Percentiles rank a stretch among this genome's conserved stretches.
These are phyloP conservation scores for Trichoderma virens DNA, from an alignment of 495 filamentous ascomycete species.

Conservation along the genomic window DNA sequence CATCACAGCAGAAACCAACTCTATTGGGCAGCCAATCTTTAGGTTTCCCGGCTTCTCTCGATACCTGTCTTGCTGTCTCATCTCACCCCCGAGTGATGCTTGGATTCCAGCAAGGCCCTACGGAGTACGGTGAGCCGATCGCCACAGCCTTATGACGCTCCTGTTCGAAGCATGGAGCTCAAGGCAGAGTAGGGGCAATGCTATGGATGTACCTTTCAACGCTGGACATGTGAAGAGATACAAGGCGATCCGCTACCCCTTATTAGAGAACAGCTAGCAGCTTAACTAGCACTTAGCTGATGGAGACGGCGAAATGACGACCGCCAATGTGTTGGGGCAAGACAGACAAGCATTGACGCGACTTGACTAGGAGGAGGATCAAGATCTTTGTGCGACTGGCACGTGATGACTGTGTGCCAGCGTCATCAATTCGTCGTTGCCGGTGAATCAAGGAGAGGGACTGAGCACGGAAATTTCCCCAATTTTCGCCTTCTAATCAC, in stretches of 20 bases:
- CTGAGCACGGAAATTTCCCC: background rate
- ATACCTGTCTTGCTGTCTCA: background rate
- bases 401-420: background rate
- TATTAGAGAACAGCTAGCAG: background rate
- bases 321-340: background rate
- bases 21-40: background rate
- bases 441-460: background rate
- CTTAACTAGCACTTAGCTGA: too few species aligned
- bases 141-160: slow-evolving; percentile 1
- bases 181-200: background rate
- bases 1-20: background rate
- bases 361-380: background rate
- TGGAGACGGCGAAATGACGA: slow-evolving; percentile 1
- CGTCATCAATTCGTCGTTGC: background rate
- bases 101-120: background rate
- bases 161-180: background rate
- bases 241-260: too few species aligned
- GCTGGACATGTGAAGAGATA: too few species aligned
- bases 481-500: background rate
- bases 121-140: background rate
- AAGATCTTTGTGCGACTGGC: background rate
- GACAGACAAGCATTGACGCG: background rate
- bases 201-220: too few species aligned
- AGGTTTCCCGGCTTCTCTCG: background rate
- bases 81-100: background rate